These are phyloP conservation scores for Musa beccarii DNA, from an alignment of 176 grass and related monocot genomes.

Conservation along the genomic window DNA sequence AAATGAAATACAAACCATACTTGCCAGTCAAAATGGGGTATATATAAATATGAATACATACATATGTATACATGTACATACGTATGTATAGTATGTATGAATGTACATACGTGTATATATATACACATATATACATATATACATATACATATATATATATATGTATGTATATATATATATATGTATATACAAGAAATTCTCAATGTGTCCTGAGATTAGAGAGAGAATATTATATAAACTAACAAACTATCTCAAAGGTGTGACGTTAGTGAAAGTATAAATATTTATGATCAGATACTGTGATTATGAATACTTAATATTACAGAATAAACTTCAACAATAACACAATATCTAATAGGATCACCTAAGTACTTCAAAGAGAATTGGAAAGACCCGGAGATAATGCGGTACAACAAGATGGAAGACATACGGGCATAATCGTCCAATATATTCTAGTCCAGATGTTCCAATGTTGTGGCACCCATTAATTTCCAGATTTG, in stretches of 20 bases:
- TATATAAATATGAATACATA: too few relatives aligned
- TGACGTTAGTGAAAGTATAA: not conserved
- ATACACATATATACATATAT: too few relatives aligned
- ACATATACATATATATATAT: too few relatives aligned
- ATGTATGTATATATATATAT: too few relatives aligned
- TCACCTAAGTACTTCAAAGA: not conserved
- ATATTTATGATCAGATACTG: not conserved
- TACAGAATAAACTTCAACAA: not conserved
- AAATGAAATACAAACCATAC: too few relatives aligned
- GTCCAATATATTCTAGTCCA: constrained; percentile 68
- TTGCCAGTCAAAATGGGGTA: too few relatives aligned
- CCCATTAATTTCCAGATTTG: constrained; percentile 69
- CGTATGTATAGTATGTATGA: too few relatives aligned
- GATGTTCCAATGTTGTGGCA: constrained; percentile 79
- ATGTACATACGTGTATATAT: too few relatives aligned
- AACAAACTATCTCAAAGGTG: not conserved
- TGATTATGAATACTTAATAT: not conserved
- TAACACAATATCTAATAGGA: not conserved
- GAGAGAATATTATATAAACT: not conserved
- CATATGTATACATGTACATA: too few relatives aligned
- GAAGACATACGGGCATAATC: constrained; percentile 74
- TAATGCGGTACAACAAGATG: not conserved
- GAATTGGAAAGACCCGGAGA: not conserved
- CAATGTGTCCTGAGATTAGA: too few relatives aligned
- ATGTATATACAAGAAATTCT: too few relatives aligned